Conservation (phyloP, 228 moss, liverwort and hornwort genomes). For the Sphagnum magellanicum region DNA sequence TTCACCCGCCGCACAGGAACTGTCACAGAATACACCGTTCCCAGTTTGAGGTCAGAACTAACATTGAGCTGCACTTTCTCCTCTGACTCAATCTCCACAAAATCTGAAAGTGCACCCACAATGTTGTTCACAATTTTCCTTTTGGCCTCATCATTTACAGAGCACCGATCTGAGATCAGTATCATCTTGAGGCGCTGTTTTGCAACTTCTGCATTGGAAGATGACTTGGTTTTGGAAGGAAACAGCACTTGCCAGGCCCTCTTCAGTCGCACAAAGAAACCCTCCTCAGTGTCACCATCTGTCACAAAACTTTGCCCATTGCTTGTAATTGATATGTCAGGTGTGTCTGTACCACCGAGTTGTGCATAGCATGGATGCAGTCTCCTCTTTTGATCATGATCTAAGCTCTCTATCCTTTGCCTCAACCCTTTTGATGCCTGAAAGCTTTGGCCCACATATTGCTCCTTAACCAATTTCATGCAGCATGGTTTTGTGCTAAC, state of each 20-base stretch:
- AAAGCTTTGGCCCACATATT: too few species aligned
- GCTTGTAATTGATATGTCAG: conserved; percentile 18
- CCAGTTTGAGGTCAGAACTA: conserved; percentile 74
- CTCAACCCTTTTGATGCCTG: too few species aligned
- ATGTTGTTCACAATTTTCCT: conserved; percentile 91
- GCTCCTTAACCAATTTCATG: too few species aligned
- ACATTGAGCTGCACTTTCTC: conserved; percentile 93
- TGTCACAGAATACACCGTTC: conserved; percentile 89
- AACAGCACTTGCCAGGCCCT: conserved; percentile 88
- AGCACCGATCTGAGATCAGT: conserved; percentile 91
- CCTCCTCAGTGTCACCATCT: conserved; percentile 43
- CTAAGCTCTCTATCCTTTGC: too few species aligned
- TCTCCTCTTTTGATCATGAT: not conserved
- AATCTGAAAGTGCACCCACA: conserved; percentile 87
- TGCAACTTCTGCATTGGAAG: conserved; percentile 75
- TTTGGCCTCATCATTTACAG: conserved; percentile 96
- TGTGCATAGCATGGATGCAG: conserved; percentile 21
- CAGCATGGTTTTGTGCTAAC: too few species aligned
- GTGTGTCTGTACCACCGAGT: conserved; percentile 19
- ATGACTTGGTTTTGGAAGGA: conserved; percentile 38
- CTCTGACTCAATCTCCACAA: conserved; percentile 94
- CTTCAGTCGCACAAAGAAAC: conserved; percentile 64
- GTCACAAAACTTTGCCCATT: conserved; percentile 12
- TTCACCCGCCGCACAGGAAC: conserved; percentile 85
- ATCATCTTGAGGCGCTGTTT: conserved; percentile 97